Conservation (phyloP, 257 asterid species). For the Rhazya stricta region DNA sequence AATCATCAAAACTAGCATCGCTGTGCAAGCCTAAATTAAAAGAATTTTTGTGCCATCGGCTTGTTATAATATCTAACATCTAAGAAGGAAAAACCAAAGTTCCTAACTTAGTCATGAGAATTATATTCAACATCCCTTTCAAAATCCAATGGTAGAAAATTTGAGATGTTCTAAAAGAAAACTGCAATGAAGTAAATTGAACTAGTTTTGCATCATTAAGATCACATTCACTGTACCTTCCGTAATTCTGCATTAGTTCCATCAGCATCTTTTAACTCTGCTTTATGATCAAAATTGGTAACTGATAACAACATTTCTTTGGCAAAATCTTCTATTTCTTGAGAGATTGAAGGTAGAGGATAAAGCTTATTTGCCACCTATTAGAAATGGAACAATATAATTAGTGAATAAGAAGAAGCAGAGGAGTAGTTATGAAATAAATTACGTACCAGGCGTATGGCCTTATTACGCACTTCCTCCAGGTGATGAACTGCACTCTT, state of each 20-base stretch:
- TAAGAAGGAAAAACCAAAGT: neutral
- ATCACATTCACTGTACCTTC: constrained; percentile 40
- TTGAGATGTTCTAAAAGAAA: neutral
- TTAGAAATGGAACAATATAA: constrained; percentile 17
- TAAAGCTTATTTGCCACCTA: constrained; percentile 97
- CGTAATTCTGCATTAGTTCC: constrained; percentile 39
- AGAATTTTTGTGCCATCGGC: neutral
- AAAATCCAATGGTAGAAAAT: neutral
- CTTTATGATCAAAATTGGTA: constrained; percentile 37
- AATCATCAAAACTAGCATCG: neutral
- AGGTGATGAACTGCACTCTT: constrained; percentile 86
- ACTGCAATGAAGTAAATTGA: neutral
- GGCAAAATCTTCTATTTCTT: constrained; percentile 80
- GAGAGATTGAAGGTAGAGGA: constrained; percentile 70
- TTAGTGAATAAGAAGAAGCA: constrained; percentile 8
- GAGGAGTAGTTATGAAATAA: neutral
- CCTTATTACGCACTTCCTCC: constrained; percentile 99
- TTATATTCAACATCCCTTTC: neutral
- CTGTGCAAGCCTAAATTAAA: neutral
- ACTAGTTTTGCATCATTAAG: neutral
- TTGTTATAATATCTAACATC: neutral
- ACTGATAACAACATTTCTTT: constrained; percentile 72
- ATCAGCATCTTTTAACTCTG: constrained; percentile 40
- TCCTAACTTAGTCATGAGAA: neutral
- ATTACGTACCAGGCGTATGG: constrained; percentile 84